Evolutionary conservation across 768 basidiomycete species (phyloP).

Genomic region (Gloeopeniophorella convolvens): DNA sequence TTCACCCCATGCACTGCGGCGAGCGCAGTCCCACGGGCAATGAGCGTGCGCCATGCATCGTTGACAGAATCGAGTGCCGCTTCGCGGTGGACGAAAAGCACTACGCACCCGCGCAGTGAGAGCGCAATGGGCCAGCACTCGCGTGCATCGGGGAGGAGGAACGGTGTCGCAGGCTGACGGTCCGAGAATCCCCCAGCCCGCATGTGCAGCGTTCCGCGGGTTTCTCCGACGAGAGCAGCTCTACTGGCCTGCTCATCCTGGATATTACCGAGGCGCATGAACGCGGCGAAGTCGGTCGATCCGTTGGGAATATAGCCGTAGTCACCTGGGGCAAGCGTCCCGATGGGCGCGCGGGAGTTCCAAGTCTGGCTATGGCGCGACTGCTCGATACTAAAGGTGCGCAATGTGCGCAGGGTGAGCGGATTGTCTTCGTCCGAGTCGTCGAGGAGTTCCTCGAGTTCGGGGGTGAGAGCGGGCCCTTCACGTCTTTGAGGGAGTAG

Average conservation of each 20-base stretch:
- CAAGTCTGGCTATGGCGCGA: conserved; percentile 15
- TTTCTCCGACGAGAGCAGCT: conserved; percentile 3
- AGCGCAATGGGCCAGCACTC: conserved; percentile 19
- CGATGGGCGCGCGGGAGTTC: conserved; percentile 11
- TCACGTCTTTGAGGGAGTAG: conserved; percentile 14
- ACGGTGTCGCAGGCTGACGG: conserved; percentile 9
- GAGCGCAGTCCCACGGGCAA: conserved; percentile 6
- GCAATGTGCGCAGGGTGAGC: conserved; percentile 14
- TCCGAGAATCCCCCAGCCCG: conserved; percentile 5
- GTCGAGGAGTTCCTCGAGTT: conserved; percentile 19
- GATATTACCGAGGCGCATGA: conserved; percentile 16
- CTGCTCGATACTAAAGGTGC: conserved; percentile 6
- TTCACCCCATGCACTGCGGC: conserved; percentile 11
- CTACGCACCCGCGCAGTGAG: conserved; percentile 8
- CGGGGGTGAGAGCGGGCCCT: conserved; percentile 5
- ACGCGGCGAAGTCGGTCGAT: conserved; percentile 12
- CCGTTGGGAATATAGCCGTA: conserved; percentile 13
- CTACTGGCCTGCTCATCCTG: background rate
- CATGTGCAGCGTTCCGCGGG: conserved; percentile 11
- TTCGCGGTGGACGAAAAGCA: conserved; percentile 13
- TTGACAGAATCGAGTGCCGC: conserved; percentile 11
- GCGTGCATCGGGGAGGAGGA: conserved; percentile 3
- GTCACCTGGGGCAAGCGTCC: conserved; percentile 6
- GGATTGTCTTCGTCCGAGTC: conserved; percentile 11
- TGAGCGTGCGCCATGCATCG: conserved; percentile 12